Evolutionary conservation across 2,329 filamentous ascomycete genomes (phyloP), one percentile per base, ranked within the genome.

Genomic region (Chaetomium globosum): DNA sequence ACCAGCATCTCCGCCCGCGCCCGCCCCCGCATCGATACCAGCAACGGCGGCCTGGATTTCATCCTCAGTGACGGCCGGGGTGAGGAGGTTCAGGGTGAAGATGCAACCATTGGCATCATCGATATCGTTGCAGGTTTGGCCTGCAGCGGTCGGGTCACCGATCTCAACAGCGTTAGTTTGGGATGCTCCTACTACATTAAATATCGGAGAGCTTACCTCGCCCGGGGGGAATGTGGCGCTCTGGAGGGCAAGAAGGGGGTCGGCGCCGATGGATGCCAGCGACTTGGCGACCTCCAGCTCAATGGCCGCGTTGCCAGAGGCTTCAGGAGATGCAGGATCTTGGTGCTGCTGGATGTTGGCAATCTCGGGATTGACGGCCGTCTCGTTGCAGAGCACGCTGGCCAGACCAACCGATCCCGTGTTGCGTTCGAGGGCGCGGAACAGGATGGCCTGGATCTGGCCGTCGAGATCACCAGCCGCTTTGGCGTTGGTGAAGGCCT

Each of bases 191-290:
- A 2, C n/a, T 21, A 1, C 26, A 9, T 2, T 3, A 4, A 31
- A 19, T 28, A 4, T 23, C 5, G 1, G 6, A 9, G 1, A 1
- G n/a, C 39, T 33, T 71, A 86, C 78, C 69, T 82, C 69, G 59
- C 87, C 87, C 19, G 87, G 85, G 5, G 80, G 82, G 72, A 90
- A 90, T 5, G 87, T 90, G 62, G 85, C 87, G 33, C 82, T 80
- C 68, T 86, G 77, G 58, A 89, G 83, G 48, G 88, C 88, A 43
- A 84, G 77, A 56, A 82, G 77, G 19, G 87, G 85, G 74, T 90
- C 84, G 33, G 84, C 88, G 16, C 88, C 87, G 67, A 90, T 80
- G 4, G 79, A 77, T 23, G 82, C 81, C 59, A 90, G 83, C 76
- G 89, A 85, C 60, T 79, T 76, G 21, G 87, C 87, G 3, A 89